Evolutionary conservation across 306 rosid genomes (phyloP).

Genomic region (Casuarina glauca): DNA sequence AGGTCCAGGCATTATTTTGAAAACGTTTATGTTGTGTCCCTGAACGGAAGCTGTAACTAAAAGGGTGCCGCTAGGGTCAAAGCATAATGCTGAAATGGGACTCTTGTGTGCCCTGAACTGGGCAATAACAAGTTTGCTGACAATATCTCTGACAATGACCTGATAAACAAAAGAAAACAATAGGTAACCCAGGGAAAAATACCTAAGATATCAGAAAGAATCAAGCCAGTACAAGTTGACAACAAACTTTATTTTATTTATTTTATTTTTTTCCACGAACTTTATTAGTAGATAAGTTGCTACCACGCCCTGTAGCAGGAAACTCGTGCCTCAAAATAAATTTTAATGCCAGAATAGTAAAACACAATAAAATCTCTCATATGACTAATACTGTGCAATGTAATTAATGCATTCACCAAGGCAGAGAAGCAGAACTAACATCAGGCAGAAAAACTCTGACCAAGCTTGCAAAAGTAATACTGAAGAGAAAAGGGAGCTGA

Average conservation of each 20-base stretch:
- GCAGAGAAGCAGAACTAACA: not conserved
- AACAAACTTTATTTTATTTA: not conserved
- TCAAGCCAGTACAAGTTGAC: not conserved
- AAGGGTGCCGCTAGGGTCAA: slow-evolving; percentile 90
- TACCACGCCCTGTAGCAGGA: not conserved
- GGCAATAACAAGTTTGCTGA: slow-evolving; percentile 67
- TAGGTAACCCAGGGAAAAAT: slow-evolving; percentile 17
- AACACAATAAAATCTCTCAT: not conserved
- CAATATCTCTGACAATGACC: slow-evolving; percentile 88
- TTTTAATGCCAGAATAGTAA: not conserved
- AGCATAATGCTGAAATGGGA: slow-evolving; percentile 90
- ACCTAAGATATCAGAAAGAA: slow-evolving; percentile 8
- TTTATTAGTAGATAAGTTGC: slow-evolving; percentile 1
- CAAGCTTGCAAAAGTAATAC: not conserved
- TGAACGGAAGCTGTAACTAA: slow-evolving; percentile 91
- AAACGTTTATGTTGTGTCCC: slow-evolving; percentile 95
- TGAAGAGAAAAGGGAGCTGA: not conserved
- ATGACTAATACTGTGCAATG: not conserved
- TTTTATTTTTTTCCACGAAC: too few species aligned
- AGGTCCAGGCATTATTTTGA: slow-evolving; percentile 64
- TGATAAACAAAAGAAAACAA: slow-evolving; percentile 36
- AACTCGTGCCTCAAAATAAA: slow-evolving; percentile 5
- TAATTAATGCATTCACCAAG: not conserved
- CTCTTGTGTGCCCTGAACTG: slow-evolving; percentile 93
- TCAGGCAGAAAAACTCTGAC: not conserved